phyloP scores from a whole-genome alignment of 306 rosid genomes.

The Calophaca sinica region DNA sequence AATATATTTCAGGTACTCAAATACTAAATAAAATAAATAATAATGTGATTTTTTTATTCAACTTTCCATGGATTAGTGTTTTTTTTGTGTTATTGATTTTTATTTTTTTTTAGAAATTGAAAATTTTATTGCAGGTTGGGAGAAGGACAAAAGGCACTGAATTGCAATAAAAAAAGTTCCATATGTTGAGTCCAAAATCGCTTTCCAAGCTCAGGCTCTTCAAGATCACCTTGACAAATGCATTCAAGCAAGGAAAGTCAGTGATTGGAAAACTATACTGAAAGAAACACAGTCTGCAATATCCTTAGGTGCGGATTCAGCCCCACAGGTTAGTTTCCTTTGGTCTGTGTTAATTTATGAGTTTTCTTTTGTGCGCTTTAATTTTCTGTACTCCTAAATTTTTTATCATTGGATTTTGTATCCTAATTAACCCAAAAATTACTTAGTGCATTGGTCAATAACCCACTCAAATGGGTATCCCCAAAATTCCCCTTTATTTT shows the following conservation, averaged over 20 bases:
- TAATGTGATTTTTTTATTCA: background rate
- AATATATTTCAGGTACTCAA: slow-evolving; percentile 78
- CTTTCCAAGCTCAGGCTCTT: slow-evolving; percentile 64
- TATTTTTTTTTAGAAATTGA: slow-evolving; percentile 30
- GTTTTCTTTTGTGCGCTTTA: too few relatives aligned
- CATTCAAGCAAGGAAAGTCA: slow-evolving; percentile 62
- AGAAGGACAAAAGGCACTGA: slow-evolving; percentile 74
- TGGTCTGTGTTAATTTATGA: too few relatives aligned
- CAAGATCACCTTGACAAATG: slow-evolving; percentile 68
- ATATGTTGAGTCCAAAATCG: slow-evolving; percentile 45
- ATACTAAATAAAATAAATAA: too few relatives aligned
- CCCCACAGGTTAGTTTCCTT: slow-evolving; percentile 69
- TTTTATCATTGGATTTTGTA: too few relatives aligned
- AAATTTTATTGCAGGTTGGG: slow-evolving; percentile 69
- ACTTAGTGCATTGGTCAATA: background rate
- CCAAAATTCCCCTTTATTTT: background rate
- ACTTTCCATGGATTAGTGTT: background rate
- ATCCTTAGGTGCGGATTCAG: slow-evolving; percentile 75
- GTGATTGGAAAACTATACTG: slow-evolving; percentile 71
- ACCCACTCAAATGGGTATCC: slow-evolving; percentile 5
- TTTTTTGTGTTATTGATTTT: background rate
- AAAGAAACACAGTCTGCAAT: slow-evolving; percentile 75
- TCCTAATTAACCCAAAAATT: background rate
- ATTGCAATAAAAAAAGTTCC: slow-evolving; percentile 61
- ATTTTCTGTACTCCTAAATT: too few relatives aligned